Percentiles rank a stretch among this genome's conserved stretches.
Evolutionary conservation across 495 filamentous ascomycete genomes (phyloP).

Genomic region (Paragyromitra xinjiangensis): DNA sequence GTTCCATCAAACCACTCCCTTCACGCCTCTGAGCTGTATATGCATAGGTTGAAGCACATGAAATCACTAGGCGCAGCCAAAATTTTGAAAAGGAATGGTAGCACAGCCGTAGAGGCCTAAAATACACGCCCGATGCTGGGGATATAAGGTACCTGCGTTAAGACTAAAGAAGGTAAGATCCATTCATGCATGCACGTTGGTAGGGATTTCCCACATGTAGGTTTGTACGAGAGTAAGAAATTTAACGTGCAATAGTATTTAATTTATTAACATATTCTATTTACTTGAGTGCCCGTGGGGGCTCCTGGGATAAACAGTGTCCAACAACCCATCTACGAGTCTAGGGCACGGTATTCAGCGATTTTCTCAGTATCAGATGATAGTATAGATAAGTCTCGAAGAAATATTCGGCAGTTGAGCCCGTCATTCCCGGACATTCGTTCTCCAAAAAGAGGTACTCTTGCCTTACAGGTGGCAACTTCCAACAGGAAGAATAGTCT

Average conservation of each 20-base stretch:
- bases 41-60: background rate
- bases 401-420: background rate
- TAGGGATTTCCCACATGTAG: background rate
- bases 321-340: background rate
- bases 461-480: background rate
- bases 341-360: background rate
- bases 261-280: background rate
- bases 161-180: background rate
- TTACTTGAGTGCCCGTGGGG: background rate
- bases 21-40: background rate
- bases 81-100: background rate
- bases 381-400: background rate
- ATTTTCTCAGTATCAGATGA: background rate
- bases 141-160: constrained; percentile 6
- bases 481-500: background rate
- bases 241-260: background rate
- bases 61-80: constrained; percentile 14
- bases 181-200: background rate
- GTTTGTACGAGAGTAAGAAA: background rate
- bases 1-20: background rate
- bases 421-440: background rate
- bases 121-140: background rate
- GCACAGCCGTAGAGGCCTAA: constrained; percentile 21
- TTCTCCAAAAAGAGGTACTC: background rate
- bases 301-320: background rate